phyloP scores from a whole-genome alignment of 2,329 filamentous ascomycete genomes.

The Curvularia eragrostidis region DNA sequence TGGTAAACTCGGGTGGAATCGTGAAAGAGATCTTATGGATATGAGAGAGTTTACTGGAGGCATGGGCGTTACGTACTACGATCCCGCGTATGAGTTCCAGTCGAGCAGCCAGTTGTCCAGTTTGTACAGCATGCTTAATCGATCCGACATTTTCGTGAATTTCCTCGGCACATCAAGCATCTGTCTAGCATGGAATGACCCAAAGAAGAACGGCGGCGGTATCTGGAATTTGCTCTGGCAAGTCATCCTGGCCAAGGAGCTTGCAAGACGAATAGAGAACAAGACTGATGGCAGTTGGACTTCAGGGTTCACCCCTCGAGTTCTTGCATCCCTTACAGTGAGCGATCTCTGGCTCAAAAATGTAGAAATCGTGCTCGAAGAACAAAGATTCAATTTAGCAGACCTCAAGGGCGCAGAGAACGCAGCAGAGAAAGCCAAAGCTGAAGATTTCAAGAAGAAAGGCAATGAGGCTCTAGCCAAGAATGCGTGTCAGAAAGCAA shows the following conservation, averaged over 20 bases:
- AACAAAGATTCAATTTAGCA: background rate
- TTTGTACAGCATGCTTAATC: conserved; percentile 1
- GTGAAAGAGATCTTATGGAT: background rate
- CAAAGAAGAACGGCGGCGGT: background rate
- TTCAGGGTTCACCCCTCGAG: conserved; percentile 1
- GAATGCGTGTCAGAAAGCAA: background rate
- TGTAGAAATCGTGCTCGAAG: background rate
- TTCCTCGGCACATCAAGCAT: background rate
- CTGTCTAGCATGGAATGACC: background rate
- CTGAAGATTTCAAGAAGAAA: background rate
- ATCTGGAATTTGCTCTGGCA: conserved; percentile 1
- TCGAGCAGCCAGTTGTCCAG: background rate
- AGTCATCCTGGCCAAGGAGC: background rate
- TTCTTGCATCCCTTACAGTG: background rate
- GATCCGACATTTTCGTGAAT: background rate
- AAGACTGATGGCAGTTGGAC: background rate
- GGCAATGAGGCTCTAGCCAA: background rate
- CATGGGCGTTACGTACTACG: background rate
- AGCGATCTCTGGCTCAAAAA: conserved; percentile 1
- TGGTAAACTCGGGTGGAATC: background rate
- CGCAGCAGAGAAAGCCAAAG: background rate
- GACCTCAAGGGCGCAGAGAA: background rate
- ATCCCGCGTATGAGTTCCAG: background rate
- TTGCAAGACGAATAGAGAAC: background rate
- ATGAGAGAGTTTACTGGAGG: conserved; percentile 1